Conservation (phyloP, 2,329 filamentous ascomycete species). For the Fusarium algeriense region DNA sequence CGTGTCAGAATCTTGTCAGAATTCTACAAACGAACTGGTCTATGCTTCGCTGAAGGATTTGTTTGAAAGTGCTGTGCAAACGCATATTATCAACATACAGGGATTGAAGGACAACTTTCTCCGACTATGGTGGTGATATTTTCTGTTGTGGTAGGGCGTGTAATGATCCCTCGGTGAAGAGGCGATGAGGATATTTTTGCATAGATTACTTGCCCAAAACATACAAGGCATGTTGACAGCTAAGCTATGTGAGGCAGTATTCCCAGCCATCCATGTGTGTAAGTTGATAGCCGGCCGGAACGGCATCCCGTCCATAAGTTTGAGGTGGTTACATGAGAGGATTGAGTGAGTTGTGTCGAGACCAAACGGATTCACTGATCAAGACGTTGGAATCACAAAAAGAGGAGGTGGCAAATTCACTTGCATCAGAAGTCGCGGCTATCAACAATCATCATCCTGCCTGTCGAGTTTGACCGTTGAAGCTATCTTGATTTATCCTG, state of each 20-base stretch:
- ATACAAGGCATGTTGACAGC: not conserved
- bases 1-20: not conserved
- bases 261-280: not conserved
- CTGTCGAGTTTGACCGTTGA: conserved; percentile 8
- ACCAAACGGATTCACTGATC: conserved; percentile 5
- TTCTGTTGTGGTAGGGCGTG: conserved; percentile 24
- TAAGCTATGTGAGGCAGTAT: conserved; percentile 3
- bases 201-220: not conserved
- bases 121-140: not conserved
- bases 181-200: conserved; percentile 21
- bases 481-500: conserved; percentile 26
- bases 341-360: conserved; percentile 1
- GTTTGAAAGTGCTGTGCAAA: conserved; percentile 2
- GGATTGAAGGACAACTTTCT: not conserved
- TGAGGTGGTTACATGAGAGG: not conserved
- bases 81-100: conserved; percentile 6
- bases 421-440: not conserved
- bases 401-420: conserved; percentile 29
- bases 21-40: conserved; percentile 1
- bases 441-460: not conserved
- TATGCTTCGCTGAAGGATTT: not conserved
- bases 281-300: not conserved
- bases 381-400: conserved; percentile 23
- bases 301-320: not conserved
- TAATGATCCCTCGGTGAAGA: conserved; percentile 1